Evolutionary conservation across 257 asterid genomes (phyloP).

Genomic region (Salvia splendens): DNA sequence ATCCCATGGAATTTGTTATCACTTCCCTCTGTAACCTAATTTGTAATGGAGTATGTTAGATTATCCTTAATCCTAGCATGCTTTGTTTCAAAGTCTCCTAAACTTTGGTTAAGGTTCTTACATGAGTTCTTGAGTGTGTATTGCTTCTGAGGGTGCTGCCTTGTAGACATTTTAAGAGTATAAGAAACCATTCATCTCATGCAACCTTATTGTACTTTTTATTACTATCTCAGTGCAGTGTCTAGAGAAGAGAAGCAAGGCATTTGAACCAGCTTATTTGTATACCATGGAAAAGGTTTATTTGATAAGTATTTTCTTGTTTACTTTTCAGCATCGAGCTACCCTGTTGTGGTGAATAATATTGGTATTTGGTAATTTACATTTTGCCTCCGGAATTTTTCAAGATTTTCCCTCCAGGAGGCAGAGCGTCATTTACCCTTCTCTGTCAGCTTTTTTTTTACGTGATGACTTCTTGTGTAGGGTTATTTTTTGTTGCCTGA

Average conservation of each 20-base stretch:
- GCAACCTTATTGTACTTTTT: slow-evolving; percentile 42
- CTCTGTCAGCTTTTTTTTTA: slow-evolving; percentile 26
- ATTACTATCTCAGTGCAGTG: slow-evolving; percentile 73
- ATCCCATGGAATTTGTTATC: background rate
- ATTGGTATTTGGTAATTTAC: background rate
- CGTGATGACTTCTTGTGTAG: slow-evolving; percentile 42
- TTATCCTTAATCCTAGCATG: slow-evolving; percentile 1
- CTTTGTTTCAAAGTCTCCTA: background rate
- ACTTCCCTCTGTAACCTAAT: background rate
- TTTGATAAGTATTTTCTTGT: slow-evolving; percentile 22
- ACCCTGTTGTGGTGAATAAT: slow-evolving; percentile 6
- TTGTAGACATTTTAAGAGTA: background rate
- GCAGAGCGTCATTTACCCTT: background rate
- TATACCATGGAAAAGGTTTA: slow-evolving; percentile 89
- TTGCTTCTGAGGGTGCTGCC: slow-evolving; percentile 13
- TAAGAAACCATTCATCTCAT: slow-evolving; percentile 10
- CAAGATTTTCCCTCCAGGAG: background rate
- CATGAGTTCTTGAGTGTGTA: slow-evolving; percentile 5
- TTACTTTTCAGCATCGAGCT: slow-evolving; percentile 26
- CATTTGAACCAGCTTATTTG: slow-evolving; percentile 82
- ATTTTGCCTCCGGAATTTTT: background rate
- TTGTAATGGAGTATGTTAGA: slow-evolving; percentile 14
- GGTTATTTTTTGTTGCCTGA: slow-evolving; percentile 94
- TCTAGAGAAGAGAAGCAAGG: slow-evolving; percentile 90
- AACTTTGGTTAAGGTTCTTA: background rate